Evolutionary conservation across 2,329 filamentous ascomycete species (phyloP).

Genomic region (Claviceps arundinis): DNA sequence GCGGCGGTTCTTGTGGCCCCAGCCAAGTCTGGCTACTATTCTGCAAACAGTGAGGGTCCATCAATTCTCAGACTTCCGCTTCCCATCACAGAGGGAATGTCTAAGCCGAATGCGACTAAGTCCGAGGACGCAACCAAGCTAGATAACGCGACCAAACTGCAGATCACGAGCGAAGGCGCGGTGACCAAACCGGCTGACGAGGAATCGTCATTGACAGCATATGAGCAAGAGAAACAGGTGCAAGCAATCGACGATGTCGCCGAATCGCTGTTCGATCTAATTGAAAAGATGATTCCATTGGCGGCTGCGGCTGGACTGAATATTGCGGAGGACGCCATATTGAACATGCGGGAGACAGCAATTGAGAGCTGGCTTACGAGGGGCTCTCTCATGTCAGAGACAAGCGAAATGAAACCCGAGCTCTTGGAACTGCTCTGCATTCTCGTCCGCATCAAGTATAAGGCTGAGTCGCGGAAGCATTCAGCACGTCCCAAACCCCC

Average conservation of each 20-base stretch:
- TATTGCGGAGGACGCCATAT: conserved; percentile 5
- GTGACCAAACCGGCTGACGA: conserved; percentile 2
- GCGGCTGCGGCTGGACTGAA: conserved; percentile 5
- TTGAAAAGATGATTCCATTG: conserved; percentile 9
- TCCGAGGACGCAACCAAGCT: not conserved
- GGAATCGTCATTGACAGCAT: not conserved
- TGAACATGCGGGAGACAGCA: conserved; percentile 14
- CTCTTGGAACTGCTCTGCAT: conserved; percentile 11
- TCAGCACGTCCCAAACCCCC: not conserved
- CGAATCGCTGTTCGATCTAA: conserved; percentile 7
- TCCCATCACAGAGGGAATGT: not conserved
- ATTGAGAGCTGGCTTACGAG: conserved; percentile 14
- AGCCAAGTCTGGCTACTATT: not conserved
- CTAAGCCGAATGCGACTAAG: not conserved
- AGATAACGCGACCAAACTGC: not conserved
- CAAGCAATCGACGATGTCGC: conserved; percentile 7
- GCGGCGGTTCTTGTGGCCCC: not conserved
- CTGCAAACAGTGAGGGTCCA: not conserved
- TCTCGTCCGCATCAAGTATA: conserved; percentile 12
- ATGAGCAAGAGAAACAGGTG: not conserved
- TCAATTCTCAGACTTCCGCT: not conserved
- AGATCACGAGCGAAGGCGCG: not conserved
- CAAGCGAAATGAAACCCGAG: conserved; percentile 11
- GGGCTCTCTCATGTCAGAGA: conserved; percentile 12
- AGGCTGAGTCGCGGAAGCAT: conserved; percentile 8